Conservation (phyloP, 2,329 filamentous ascomycete genomes). For the Xylogone sp. region DNA sequence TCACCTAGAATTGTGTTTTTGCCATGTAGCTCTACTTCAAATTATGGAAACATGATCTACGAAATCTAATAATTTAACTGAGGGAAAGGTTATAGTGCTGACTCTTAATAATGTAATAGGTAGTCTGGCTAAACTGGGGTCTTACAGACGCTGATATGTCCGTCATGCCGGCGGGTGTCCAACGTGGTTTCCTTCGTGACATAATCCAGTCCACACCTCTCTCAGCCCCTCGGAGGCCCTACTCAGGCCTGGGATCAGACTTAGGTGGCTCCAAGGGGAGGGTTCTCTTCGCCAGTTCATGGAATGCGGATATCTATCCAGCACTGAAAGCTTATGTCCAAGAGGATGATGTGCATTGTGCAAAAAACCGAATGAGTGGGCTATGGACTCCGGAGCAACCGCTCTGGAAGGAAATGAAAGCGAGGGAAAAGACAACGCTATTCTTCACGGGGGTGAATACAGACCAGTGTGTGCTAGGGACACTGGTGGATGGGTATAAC, state of each 20-base stretch:
- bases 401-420: slow-evolving; percentile 38
- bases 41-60: background rate
- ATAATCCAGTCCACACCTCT: slow-evolving; percentile 22
- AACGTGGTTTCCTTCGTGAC: slow-evolving; percentile 43
- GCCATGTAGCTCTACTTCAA: background rate
- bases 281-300: slow-evolving; percentile 47
- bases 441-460: slow-evolving; percentile 58
- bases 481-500: slow-evolving; percentile 50
- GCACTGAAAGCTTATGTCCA: slow-evolving; percentile 37
- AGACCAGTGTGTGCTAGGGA: slow-evolving; percentile 57
- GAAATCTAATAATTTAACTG: background rate
- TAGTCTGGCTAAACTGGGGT: slow-evolving; percentile 56
- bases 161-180: slow-evolving; percentile 44
- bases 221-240: slow-evolving; percentile 9
- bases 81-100: too few species aligned
- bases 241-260: slow-evolving; percentile 42
- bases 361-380: slow-evolving; percentile 57
- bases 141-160: slow-evolving; percentile 47
- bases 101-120: slow-evolving; percentile 11
- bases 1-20: background rate
- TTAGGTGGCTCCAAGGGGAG: slow-evolving; percentile 40
- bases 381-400: slow-evolving; percentile 45
- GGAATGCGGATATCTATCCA: slow-evolving; percentile 52
- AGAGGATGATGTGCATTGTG: slow-evolving; percentile 43
- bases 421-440: slow-evolving; percentile 39